Conservation (phyloP, 2,329 filamentous ascomycete genomes). For the Stemphylium vesicarium region DNA sequence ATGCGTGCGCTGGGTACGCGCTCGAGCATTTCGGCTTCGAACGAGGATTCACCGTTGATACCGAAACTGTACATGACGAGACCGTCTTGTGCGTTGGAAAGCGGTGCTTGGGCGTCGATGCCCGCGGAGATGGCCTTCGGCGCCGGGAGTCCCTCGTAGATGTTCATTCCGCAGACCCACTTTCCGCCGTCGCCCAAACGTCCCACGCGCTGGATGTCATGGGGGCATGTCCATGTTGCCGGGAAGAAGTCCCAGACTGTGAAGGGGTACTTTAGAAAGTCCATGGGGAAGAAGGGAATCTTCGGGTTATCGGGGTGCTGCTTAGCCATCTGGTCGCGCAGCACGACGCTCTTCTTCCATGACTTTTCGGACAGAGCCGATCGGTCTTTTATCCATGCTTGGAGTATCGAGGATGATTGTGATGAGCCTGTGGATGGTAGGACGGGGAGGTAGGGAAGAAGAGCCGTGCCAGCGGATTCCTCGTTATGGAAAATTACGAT, state of each 20-base stretch:
- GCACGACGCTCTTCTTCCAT: conserved; percentile 38
- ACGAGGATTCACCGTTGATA: conserved; percentile 44
- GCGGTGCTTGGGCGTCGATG: conserved; percentile 18
- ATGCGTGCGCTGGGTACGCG: conserved; percentile 40
- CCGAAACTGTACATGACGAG: conserved; percentile 44
- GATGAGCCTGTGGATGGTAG: conserved; percentile 20
- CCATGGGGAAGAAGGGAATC: conserved; percentile 40
- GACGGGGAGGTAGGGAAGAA: conserved; percentile 32
- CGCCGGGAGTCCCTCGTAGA: conserved; percentile 37
- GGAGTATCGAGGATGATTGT: conserved; percentile 22
- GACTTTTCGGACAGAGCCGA: conserved; percentile 39
- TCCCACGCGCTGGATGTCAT: conserved; percentile 42
- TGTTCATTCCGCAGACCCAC: conserved; percentile 45
- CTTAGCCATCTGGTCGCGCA: conserved; percentile 36
- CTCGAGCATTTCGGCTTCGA: conserved; percentile 45
- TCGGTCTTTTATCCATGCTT: conserved; percentile 37
- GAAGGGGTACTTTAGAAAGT: conserved; percentile 41
- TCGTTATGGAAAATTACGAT: conserved; percentile 37
- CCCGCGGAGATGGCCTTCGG: conserved; percentile 18
- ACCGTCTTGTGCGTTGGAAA: conserved; percentile 23
- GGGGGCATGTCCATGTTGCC: conserved; percentile 42
- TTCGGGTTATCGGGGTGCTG: conserved; percentile 36
- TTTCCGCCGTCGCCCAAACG: conserved; percentile 43
- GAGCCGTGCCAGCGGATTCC: conserved; percentile 25
- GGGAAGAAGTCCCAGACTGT: conserved; percentile 46